Evolutionary conservation across 2,329 filamentous ascomycete species (phyloP).

Genomic region (Sclerotinia spermophila): DNA sequence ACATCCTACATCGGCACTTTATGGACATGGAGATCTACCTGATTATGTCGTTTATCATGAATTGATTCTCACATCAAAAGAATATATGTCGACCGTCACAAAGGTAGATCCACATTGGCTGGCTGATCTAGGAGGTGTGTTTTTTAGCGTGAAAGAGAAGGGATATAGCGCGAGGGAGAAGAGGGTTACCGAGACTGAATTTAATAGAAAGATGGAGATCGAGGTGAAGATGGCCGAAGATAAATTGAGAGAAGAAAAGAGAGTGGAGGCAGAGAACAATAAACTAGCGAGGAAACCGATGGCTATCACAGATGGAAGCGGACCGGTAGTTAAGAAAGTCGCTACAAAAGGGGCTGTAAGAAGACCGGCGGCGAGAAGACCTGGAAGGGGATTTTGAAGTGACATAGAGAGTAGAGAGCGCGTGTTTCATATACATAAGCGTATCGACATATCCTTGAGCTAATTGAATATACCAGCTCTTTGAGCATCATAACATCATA

Average conservation of each 20-base stretch:
- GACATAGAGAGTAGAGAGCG: not conserved
- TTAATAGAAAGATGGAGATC: constrained; percentile 89
- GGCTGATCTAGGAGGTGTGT: constrained; percentile 91
- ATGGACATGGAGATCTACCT: constrained; percentile 87
- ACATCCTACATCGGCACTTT: constrained; percentile 89
- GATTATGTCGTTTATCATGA: constrained; percentile 99
- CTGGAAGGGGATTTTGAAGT: constrained; percentile 19
- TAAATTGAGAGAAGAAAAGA: constrained; percentile 63
- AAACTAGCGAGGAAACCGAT: constrained; percentile 42
- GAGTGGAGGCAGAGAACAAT: constrained; percentile 49
- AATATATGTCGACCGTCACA: constrained; percentile 97
- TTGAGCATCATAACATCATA: not conserved
- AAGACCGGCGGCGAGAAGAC: constrained; percentile 16
- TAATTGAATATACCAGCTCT: constrained; percentile 6
- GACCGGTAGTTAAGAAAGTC: constrained; percentile 14
- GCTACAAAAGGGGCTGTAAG: constrained; percentile 20
- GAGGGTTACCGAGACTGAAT: constrained; percentile 83
- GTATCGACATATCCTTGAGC: not conserved
- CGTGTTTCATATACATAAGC: not conserved
- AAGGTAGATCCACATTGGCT: constrained; percentile 96
- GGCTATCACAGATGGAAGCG: constrained; percentile 5
- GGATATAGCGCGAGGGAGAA: constrained; percentile 87
- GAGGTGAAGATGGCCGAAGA: constrained; percentile 89
- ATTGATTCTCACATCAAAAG: constrained; percentile 91
- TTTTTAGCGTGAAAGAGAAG: constrained; percentile 97